phyloP scores from a whole-genome alignment of 805 yeast species.

The Saccharomycopsis javanensis region DNA sequence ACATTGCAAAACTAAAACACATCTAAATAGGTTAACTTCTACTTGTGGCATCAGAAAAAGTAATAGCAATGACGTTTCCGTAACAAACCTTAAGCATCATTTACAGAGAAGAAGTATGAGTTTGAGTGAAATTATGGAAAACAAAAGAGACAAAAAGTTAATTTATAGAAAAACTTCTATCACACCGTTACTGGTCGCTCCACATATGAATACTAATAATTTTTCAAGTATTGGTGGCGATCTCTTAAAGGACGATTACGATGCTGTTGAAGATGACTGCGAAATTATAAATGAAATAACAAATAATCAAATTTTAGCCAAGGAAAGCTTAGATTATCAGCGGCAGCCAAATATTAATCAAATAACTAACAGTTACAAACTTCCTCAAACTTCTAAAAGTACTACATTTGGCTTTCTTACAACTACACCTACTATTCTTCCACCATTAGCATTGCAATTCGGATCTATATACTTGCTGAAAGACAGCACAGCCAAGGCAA shows the following conservation, averaged over 20 bases:
- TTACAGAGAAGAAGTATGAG: not conserved
- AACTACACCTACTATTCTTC: too few species aligned
- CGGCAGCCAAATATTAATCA: too few species aligned
- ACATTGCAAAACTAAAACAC: conserved; percentile 17
- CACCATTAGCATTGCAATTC: too few species aligned
- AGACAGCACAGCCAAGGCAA: too few species aligned
- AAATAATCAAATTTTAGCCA: too few species aligned
- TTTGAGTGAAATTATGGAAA: not conserved
- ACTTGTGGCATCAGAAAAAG: not conserved
- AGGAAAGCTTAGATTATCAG: too few species aligned
- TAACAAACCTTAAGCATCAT: not conserved
- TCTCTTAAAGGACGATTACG: not conserved
- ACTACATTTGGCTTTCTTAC: too few species aligned
- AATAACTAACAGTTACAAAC: too few species aligned
- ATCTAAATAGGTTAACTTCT: not conserved
- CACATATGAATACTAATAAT: too few species aligned
- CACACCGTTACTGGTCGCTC: not conserved
- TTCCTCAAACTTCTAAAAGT: too few species aligned
- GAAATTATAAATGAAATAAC: too few species aligned
- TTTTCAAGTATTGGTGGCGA: not conserved
- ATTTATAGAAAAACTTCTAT: not conserved
- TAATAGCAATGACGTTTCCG: not conserved
- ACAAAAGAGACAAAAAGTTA: not conserved
- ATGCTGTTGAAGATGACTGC: not conserved
- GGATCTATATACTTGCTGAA: too few species aligned